These are phyloP conservation scores for Lachancea mirantina DNA, from an alignment of 805 yeast species.

Conservation along the genomic window DNA sequence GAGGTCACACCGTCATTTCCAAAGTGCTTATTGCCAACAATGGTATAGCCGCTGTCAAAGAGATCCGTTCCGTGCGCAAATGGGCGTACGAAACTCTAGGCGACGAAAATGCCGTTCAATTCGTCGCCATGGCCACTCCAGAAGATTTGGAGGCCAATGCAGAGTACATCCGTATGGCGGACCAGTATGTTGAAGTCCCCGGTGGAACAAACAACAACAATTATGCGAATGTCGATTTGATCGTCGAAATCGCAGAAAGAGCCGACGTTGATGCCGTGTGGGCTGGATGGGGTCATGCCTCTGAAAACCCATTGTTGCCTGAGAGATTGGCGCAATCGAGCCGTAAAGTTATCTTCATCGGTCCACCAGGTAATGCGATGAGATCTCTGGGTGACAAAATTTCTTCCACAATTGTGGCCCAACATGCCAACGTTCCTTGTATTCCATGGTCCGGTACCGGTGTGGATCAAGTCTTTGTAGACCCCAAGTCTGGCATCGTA, in stretches of 20 bases:
- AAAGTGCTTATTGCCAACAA: slow-evolving; percentile 91
- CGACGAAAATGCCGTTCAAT: slow-evolving; percentile 85
- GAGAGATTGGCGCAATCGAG: slow-evolving; percentile 92
- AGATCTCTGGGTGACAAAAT: slow-evolving; percentile 98
- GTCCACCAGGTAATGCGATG: slow-evolving; percentile 99
- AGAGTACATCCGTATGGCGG: slow-evolving; percentile 98
- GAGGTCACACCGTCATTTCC: slow-evolving; percentile 92
- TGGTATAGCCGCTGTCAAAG: slow-evolving; percentile 99
- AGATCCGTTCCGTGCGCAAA: slow-evolving; percentile 92
- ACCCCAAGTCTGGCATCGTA: slow-evolving; percentile 65
- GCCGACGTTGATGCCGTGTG: slow-evolving; percentile 96
- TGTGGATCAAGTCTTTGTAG: slow-evolving; percentile 71
- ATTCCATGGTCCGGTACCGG: slow-evolving; percentile 99
- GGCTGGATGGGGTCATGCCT: slow-evolving; percentile 99
- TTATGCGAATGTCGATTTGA: slow-evolving; percentile 95
- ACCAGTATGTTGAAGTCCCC: slow-evolving; percentile 95
- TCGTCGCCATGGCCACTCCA: slow-evolving; percentile 99
- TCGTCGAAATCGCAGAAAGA: slow-evolving; percentile 96
- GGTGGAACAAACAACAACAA: slow-evolving; percentile 99
- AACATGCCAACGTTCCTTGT: slow-evolving; percentile 96
- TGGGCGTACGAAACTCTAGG: slow-evolving; percentile 99
- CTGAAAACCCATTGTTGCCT: slow-evolving; percentile 95
- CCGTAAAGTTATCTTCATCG: slow-evolving; percentile 85
- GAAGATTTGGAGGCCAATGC: slow-evolving; percentile 96
- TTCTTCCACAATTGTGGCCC: slow-evolving; percentile 97